Evolutionary conservation across 140 eudicot genomes (phyloP), one percentile per base, ranked within the genome.

Genomic region (Anethum foeniculum): DNA sequence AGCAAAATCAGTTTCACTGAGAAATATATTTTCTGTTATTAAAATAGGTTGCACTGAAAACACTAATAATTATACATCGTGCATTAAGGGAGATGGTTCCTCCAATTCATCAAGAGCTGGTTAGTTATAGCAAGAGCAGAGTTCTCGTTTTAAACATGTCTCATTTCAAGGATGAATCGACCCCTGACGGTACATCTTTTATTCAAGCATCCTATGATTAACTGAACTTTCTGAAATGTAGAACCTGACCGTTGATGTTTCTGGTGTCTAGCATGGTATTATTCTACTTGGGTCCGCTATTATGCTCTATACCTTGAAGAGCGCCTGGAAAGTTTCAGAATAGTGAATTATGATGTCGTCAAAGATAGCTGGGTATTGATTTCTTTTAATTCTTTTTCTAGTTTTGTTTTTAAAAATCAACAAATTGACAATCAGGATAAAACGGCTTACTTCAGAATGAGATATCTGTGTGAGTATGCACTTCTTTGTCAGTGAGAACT

Each of bases 11-110:
- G 51, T 21, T 82, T 25, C 67, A 77, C 81, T 36, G 41, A 71
- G 77, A 67, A 10, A 76, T 18, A 30, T 23, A 39, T 52, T 44
- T n/a, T 41, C 48, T 71, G 14, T 80, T 80, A 32, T 34, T 77
- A 12, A 68, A 65, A 19, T 85, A 94, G 98, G 98, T 94, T 83
- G 98, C 98, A 52, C 85, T 94, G 84, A 94, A 94, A 84, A 92
- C 94, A 34, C 86, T 94, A 80, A 86, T 94, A 48, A 88, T 94
- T 65, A 92, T 94, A 78, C 98, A 94, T 83, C 96, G 98, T 64
- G 94, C 94, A 48, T 83, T 92, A 71, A 89, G 98, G 84, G 98
- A 94, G 82, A 91, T 90, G 84, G 97, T 86, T 77, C 98, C 96
- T 32, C 86, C 96, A 36, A 88, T 94, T 79, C 91, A 86, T 19